phyloP scores from a whole-genome alignment of 2,329 filamentous ascomycete genomes.

The Rutstroemia sp. region DNA sequence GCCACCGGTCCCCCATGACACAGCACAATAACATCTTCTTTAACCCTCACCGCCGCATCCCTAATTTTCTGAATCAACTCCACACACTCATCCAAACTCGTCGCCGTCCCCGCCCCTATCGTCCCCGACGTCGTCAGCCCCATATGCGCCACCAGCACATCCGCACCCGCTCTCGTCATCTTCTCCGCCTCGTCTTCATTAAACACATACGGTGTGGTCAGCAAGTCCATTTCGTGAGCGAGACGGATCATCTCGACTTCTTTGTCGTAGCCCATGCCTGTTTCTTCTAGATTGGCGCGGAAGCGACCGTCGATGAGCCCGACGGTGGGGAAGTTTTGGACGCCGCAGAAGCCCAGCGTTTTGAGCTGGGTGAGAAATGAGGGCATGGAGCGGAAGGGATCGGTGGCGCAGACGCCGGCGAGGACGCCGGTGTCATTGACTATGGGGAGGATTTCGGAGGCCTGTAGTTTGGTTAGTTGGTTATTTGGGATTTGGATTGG shows the following conservation, averaged over 20 bases:
- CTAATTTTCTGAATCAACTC: conserved; percentile 54
- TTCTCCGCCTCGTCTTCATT: conserved; percentile 49
- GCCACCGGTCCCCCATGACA: conserved; percentile 66
- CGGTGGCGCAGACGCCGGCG: conserved; percentile 63
- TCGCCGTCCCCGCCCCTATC: conserved; percentile 56
- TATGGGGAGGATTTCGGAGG: conserved; percentile 58
- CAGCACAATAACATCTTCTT: conserved; percentile 55
- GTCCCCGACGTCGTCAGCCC: conserved; percentile 57
- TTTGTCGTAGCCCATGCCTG: conserved; percentile 59
- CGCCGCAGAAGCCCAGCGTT: conserved; percentile 57
- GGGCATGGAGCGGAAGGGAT: conserved; percentile 58
- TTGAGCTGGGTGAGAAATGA: conserved; percentile 53
- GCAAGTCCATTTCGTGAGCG: conserved; percentile 51
- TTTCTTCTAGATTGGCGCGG: conserved; percentile 61
- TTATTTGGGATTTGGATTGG: no score
- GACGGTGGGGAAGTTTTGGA: conserved; percentile 70
- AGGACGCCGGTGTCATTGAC: conserved; percentile 58
- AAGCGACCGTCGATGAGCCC: conserved; percentile 64
- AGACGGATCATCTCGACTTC: conserved; percentile 60
- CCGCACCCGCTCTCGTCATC: conserved; percentile 59
- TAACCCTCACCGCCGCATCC: conserved; percentile 49
- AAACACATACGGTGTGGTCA: conserved; percentile 68
- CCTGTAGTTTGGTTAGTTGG: conserved; percentile 22
- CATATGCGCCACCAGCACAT: conserved; percentile 62
- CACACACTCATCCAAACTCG: conserved; percentile 58